Evolutionary conservation across 306 rosid genomes (phyloP), one percentile per base, ranked within the genome.

Genomic region (Hippophae gyantsensis): DNA sequence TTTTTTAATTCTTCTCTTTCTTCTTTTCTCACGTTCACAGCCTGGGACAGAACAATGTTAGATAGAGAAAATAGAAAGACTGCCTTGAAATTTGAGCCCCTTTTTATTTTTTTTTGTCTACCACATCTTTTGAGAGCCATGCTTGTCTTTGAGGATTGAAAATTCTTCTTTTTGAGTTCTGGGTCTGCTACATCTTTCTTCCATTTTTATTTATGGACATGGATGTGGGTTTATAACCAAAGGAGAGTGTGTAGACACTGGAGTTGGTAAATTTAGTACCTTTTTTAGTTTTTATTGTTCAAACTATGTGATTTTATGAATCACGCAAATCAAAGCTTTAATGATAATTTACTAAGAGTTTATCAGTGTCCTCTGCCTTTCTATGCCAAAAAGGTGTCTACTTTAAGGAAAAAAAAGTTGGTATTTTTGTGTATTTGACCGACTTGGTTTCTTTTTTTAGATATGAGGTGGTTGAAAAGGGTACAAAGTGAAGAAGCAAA

Each of bases 41-140:
- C 68, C 75, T 43, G 74, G 69, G 55, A 80, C 69, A 71, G 77
- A 73, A 58, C 48, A 63, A 70, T 78, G 38, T 76, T 81, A 73
- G 69, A 79, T 59, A 58, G 69, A 71, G 62, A 62, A 70, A 71
- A 74, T 73, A 71, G 54, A 69, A 69, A 58, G 49, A 13, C 23
- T 58, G 68, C 84, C 78, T 87, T 76, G 96, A 75, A 81, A 68
- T 60, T 72, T 81, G 98, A 69, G 95, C 83, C 68, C 66, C 52
- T 40, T 53, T 62, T 54, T 57, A 13, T 74, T 44, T n/a, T 13
- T 53, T 49, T 41, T 56, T 71, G 46, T 26, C 7, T 66, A 69
- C 55, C 62, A 82, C 95, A 74, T 83, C 95, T 92, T 92, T 92
- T 85, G 79, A 87, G 89, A 85, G 62, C 82, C 86, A 76, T 82